A percentile compares a stretch with the other conserved stretches of the same genome.
Evolutionary conservation across 371 early-diverging fungal genomes (phyloP).

Genomic region (Actinomucor elegans): DNA sequence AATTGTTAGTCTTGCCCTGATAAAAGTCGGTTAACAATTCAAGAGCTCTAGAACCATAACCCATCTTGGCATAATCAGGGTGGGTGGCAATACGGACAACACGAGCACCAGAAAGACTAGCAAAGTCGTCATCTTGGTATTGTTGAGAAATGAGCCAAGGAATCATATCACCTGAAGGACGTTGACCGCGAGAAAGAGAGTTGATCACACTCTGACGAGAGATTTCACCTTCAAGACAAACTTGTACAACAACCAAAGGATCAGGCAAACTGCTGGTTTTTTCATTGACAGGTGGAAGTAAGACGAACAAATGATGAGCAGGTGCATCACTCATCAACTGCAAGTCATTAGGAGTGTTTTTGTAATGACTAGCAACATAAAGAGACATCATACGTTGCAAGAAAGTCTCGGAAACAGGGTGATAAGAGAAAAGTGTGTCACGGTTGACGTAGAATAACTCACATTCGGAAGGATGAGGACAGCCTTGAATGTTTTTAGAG

Average conservation of each 20-base stretch:
- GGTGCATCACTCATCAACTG: conserved; percentile 98
- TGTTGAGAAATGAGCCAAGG: conserved; percentile 97
- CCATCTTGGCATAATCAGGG: conserved; percentile 97
- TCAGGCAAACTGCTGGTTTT: conserved; percentile 81
- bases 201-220: conserved; percentile 83
- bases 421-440: conserved; percentile 94
- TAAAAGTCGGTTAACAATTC: conserved; percentile 86
- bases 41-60: conserved; percentile 93
- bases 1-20: conserved; percentile 72
- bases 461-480: conserved; percentile 94
- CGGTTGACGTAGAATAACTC: conserved; percentile 96
- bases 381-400: conserved; percentile 96
- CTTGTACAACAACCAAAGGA: conserved; percentile 92
- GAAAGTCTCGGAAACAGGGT: conserved; percentile 95
- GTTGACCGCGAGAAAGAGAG: conserved; percentile 83
- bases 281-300: conserved; percentile 86
- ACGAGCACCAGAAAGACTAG: conserved; percentile 91
- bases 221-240: conserved; percentile 95
- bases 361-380: conserved; percentile 99
- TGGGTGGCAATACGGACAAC: conserved; percentile 99
- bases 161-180: conserved; percentile 96
- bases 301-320: conserved; percentile 97
- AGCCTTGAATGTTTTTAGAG: conserved; percentile 78
- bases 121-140: conserved; percentile 97
- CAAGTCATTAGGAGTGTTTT: conserved; percentile 99